Percentiles rank a stretch among this genome's conserved stretches.
phyloP scores from a whole-genome alignment of 495 filamentous ascomycete genomes.

The Cryomyces minteri region DNA sequence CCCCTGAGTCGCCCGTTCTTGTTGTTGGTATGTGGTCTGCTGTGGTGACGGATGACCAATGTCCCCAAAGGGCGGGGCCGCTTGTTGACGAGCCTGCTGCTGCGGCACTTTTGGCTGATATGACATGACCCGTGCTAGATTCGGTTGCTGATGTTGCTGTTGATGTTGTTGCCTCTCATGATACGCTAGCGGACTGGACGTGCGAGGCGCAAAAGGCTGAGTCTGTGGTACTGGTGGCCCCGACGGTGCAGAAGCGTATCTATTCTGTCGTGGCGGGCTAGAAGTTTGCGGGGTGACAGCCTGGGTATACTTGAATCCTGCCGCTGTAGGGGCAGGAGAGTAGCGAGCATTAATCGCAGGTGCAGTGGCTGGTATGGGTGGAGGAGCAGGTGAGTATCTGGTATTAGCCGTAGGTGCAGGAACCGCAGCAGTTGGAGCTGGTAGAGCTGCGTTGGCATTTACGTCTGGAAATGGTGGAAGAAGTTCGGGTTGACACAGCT shows the following conservation, averaged over 20 bases:
- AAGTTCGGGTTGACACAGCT: too few relatives aligned
- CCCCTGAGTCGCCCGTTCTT: too few relatives aligned
- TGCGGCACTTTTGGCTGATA: too few relatives aligned
- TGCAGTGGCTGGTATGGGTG: slow-evolving; percentile 11
- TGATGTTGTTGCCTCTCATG: slow-evolving; percentile 30
- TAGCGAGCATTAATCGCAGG: not conserved
- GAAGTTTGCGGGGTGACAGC: not conserved
- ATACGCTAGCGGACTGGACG: slow-evolving; percentile 69
- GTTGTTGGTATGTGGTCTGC: too few relatives aligned
- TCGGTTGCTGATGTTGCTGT: slow-evolving; percentile 7
- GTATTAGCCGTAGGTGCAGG: slow-evolving; percentile 6
- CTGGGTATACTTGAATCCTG: not conserved
- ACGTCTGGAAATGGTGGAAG: too few relatives aligned
- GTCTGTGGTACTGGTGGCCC: slow-evolving; percentile 22
- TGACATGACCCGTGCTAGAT: too few relatives aligned
- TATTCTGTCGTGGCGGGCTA: not conserved
- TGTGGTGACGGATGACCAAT: not conserved
- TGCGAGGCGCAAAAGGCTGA: slow-evolving; percentile 62
- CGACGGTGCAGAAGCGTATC: slow-evolving; percentile 11
- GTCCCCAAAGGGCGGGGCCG: not conserved
- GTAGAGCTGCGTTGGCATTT: slow-evolving; percentile 6
- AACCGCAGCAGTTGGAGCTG: slow-evolving; percentile 5
- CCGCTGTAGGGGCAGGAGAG: not conserved
- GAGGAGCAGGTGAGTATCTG: slow-evolving; percentile 45
- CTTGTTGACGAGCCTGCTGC: not conserved